Evolutionary conservation across 352 stramenopile genomes (phyloP).

Genomic region (Globisporangium alternatum): DNA sequence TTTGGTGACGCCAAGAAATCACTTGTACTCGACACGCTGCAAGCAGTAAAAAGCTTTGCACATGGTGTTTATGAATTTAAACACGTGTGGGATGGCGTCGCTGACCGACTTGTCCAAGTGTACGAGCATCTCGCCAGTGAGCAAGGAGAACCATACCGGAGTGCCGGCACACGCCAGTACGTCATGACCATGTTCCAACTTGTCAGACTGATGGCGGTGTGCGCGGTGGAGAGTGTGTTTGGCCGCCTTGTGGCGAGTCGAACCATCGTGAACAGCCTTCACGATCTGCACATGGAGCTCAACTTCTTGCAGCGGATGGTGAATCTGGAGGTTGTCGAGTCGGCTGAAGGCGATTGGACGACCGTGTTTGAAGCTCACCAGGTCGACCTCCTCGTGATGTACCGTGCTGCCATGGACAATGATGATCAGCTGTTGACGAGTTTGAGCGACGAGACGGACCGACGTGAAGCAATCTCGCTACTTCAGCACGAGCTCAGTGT

Average conservation of each 20-base stretch:
- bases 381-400: background rate
- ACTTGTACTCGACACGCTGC: background rate
- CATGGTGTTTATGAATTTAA: background rate
- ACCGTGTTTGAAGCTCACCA: background rate
- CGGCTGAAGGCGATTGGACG: background rate
- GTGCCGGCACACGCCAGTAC: background rate
- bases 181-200: background rate
- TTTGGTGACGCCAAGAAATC: background rate
- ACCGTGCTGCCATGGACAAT: background rate
- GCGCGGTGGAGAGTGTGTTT: background rate
- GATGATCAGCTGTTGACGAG: background rate
- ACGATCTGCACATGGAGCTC: background rate
- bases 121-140: background rate
- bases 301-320: background rate
- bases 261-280: background rate
- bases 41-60: background rate
- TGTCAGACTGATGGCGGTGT: background rate
- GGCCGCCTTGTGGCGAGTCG: background rate
- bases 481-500: constrained; percentile 4
- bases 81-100: background rate
- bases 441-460: background rate
- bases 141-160: background rate
- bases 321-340: background rate
- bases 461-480: background rate
- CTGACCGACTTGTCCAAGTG: background rate